phyloP scores from a whole-genome alignment of 2,329 filamentous ascomycete species.

The Trichophyton simii region DNA sequence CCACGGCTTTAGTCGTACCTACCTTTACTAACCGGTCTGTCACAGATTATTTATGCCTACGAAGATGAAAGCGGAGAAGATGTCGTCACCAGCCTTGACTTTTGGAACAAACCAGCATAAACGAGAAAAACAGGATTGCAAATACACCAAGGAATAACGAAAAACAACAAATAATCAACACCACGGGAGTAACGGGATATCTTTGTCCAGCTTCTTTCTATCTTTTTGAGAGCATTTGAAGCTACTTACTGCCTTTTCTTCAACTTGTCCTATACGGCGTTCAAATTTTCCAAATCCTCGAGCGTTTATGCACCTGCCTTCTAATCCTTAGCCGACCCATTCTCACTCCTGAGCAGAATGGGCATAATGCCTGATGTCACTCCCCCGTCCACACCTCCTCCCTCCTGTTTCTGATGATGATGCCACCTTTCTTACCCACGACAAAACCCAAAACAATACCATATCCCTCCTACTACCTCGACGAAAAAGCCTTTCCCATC shows the following conservation, averaged over 20 bases:
- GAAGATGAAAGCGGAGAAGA: constrained; percentile 92
- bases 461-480: not conserved
- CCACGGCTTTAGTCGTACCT: not conserved
- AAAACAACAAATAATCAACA: not conserved
- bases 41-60: constrained; percentile 88
- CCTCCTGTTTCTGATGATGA: not conserved
- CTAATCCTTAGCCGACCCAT: not conserved
- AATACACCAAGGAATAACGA: not conserved
- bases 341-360: not conserved
- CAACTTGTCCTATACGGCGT: not conserved
- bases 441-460: not conserved
- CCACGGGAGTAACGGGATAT: not conserved
- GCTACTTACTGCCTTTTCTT: not conserved
- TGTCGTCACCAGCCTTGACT: constrained; percentile 87
- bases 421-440: not conserved
- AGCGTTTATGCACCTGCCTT: constrained; percentile 1
- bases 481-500: not conserved
- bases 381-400: not conserved
- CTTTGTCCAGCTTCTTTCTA: not conserved
- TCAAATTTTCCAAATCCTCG: not conserved
- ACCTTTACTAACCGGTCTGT: constrained; percentile 1
- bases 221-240: constrained; percentile 3
- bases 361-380: not conserved
- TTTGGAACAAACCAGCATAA: constrained; percentile 56
- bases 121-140: constrained; percentile 4